phyloP scores from a whole-genome alignment of 1,284 basidiomycete genomes.

The Gymnopus androsaceus region DNA sequence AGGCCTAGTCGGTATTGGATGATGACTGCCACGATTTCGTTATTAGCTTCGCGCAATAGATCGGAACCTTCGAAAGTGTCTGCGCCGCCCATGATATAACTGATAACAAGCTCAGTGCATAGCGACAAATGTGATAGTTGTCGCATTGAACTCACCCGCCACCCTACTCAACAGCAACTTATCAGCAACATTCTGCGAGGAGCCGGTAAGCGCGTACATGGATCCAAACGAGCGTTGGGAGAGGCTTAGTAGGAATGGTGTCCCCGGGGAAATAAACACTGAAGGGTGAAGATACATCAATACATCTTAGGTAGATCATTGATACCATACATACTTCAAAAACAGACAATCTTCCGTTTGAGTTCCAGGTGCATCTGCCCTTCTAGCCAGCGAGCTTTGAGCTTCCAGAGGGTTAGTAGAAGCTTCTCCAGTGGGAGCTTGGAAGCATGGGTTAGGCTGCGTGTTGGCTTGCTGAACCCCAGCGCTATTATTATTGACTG shows the following conservation, averaged over 20 bases:
- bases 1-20: slow-evolving; percentile 27
- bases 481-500: slow-evolving; percentile 22
- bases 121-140: background rate
- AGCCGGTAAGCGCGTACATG: background rate
- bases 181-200: background rate
- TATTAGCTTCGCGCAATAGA: slow-evolving; percentile 20
- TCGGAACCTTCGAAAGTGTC: slow-evolving; percentile 19
- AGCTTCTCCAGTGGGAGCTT: slow-evolving; percentile 13
- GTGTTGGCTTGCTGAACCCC: slow-evolving; percentile 36
- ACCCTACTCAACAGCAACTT: slow-evolving; percentile 29
- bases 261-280: slow-evolving; percentile 31
- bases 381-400: background rate
- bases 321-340: slow-evolving; percentile 29
- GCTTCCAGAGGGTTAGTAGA: slow-evolving; percentile 14
- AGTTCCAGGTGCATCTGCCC: background rate
- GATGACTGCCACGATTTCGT: slow-evolving; percentile 23
- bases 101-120: slow-evolving; percentile 7
- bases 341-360: slow-evolving; percentile 34
- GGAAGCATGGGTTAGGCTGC: slow-evolving; percentile 32
- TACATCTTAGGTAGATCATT: no score
- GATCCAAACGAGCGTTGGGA: slow-evolving; percentile 29
- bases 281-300: background rate
- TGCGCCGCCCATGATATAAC: slow-evolving; percentile 19
- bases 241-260: slow-evolving; percentile 16
- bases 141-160: slow-evolving; percentile 29